These are phyloP conservation scores for Saturnispora quitensis DNA, from an alignment of 805 yeast species.

Conservation along the genomic window DNA sequence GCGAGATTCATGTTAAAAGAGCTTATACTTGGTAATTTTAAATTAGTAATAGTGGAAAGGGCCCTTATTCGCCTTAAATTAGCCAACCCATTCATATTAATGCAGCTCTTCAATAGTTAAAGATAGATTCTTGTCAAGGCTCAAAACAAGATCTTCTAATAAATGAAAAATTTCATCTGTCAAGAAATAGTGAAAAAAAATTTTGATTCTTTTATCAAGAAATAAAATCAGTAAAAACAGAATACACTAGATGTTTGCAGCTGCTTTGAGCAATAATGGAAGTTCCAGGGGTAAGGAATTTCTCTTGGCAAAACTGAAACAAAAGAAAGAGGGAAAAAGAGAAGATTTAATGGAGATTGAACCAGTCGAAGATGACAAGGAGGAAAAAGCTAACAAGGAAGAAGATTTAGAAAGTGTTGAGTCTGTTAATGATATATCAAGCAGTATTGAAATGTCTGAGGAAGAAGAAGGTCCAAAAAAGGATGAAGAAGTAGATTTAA, in stretches of 20 bases:
- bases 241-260: slow-evolving; percentile 2
- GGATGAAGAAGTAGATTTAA: slow-evolving; percentile 11
- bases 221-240: too few relatives aligned
- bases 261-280: neutral
- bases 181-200: neutral
- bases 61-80: neutral
- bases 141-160: neutral
- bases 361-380: slow-evolving; percentile 3
- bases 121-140: neutral
- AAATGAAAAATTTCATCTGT: neutral
- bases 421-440: slow-evolving; percentile 9
- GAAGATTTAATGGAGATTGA: slow-evolving; percentile 4
- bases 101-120: neutral
- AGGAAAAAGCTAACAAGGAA: neutral
- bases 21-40: neutral
- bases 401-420: slow-evolving; percentile 12
- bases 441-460: slow-evolving; percentile 14
- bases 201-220: neutral
- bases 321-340: neutral
- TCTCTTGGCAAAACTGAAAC: neutral
- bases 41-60: neutral
- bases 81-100: neutral
- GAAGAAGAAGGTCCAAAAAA: slow-evolving; percentile 9
- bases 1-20: neutral
- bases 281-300: neutral